These are phyloP conservation scores for Coemansia sp. DNA, from an alignment of 192 early-diverging fungal species.

Conservation along the genomic window DNA sequence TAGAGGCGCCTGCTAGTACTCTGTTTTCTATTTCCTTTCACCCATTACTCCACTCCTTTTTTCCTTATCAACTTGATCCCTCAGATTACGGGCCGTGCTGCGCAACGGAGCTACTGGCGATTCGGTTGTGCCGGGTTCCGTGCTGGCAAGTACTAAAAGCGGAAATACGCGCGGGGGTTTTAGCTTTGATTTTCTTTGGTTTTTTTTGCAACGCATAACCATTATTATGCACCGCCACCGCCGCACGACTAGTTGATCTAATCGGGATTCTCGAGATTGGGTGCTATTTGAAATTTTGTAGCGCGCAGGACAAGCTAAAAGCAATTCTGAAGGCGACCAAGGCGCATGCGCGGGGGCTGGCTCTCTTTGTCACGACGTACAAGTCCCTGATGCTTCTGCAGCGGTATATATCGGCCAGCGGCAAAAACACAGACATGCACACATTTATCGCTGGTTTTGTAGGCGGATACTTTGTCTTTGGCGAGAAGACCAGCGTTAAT, in stretches of 20 bases:
- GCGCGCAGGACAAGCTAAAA: constrained; percentile 69
- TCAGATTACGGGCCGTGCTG: not conserved
- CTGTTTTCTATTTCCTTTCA: too few relatives aligned
- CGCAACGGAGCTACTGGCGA: not conserved
- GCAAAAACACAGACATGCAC: constrained; percentile 73
- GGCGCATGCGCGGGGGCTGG: constrained; percentile 85
- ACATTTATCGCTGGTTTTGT: constrained; percentile 88
- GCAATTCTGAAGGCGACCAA: constrained; percentile 83
- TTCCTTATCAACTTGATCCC: too few relatives aligned
- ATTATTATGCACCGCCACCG: not conserved
- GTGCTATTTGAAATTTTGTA: constrained; percentile 20
- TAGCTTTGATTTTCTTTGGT: not conserved
- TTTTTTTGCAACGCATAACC: not conserved
- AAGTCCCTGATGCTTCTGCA: constrained; percentile 84
- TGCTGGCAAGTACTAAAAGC: not conserved
- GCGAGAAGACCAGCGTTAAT: constrained; percentile 92
- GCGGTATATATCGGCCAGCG: constrained; percentile 61
- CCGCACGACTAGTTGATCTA: not conserved
- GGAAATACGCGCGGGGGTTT: not conserved
- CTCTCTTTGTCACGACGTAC: constrained; percentile 90
- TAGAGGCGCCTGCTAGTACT: too few relatives aligned
- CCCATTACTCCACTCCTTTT: too few relatives aligned
- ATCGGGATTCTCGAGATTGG: not conserved
- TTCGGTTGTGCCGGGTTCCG: not conserved
- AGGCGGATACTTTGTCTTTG: constrained; percentile 93